Percentiles rank a stretch among this genome's conserved stretches.
Evolutionary conservation across 2,329 filamentous ascomycete genomes (phyloP).

Genomic region (Penicillium aurantiogriseum): DNA sequence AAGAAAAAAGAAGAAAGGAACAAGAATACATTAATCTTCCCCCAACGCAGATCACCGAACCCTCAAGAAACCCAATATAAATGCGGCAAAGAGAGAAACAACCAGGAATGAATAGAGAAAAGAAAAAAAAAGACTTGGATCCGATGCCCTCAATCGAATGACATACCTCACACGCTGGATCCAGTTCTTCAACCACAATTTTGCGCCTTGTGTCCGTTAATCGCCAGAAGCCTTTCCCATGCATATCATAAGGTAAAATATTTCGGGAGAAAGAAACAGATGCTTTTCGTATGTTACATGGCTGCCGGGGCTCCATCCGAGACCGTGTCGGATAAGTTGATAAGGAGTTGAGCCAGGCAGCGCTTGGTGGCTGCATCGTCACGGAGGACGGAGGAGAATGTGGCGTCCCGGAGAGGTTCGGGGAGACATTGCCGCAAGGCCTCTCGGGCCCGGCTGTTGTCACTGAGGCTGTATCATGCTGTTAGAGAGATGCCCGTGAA

Average conservation of each 20-base stretch:
- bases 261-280: constrained; percentile 34
- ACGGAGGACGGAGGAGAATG: constrained; percentile 91
- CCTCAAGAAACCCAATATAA: constrained; percentile 21
- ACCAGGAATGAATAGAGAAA: constrained; percentile 19
- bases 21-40: constrained; percentile 27
- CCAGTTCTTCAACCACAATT: constrained; percentile 26
- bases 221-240: constrained; percentile 44
- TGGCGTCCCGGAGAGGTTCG: constrained; percentile 96
- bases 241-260: constrained; percentile 42
- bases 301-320: constrained; percentile 50
- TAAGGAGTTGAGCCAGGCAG: constrained; percentile 92
- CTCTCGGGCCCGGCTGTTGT: constrained; percentile 93
- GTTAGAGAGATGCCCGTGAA: constrained; percentile 6
- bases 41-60: constrained; percentile 25
- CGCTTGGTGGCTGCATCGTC: constrained; percentile 97
- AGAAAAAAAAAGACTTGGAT: constrained; percentile 13
- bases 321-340: constrained; percentile 91
- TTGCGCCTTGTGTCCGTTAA: constrained; percentile 42
- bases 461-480: constrained; percentile 66
- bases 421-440: constrained; percentile 93
- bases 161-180: constrained; percentile 8
- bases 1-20: constrained; percentile 18
- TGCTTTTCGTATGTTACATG: constrained; percentile 41
- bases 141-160: constrained; percentile 15
- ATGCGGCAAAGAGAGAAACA: constrained; percentile 19